These are phyloP conservation scores for Caryopteris hybrid DNA, from an alignment of 305 asterid species.

Conservation along the genomic window DNA sequence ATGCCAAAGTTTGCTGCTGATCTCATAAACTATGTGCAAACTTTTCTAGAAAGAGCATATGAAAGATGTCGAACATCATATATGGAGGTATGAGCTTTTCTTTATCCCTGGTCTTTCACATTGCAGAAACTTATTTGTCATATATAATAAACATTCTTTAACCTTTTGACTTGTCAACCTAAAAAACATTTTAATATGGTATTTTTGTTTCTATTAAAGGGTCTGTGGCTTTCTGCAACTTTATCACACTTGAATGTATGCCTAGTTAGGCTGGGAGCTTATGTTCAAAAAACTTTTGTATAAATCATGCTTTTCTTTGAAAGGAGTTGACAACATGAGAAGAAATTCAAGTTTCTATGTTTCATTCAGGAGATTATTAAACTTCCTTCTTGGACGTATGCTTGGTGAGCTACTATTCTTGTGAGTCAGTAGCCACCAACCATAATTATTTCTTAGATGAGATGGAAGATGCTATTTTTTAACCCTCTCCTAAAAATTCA, in stretches of 20 bases:
- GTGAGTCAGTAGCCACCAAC: conserved; percentile 10
- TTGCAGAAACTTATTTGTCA: conserved; percentile 15
- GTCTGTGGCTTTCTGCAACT: conserved; percentile 9
- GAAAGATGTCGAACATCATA: conserved; percentile 99
- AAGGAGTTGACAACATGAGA: background rate
- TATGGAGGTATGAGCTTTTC: conserved; percentile 68
- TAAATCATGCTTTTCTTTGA: background rate
- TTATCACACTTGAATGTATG: conserved; percentile 6
- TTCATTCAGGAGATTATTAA: conserved; percentile 4
- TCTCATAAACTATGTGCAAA: conserved; percentile 83
- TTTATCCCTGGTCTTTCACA: conserved; percentile 6
- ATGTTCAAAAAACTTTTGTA: background rate
- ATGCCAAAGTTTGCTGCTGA: conserved; percentile 96
- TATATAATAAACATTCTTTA: conserved; percentile 1
- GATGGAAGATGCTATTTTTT: conserved; percentile 3
- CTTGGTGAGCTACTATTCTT: conserved; percentile 9
- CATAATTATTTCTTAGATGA: background rate
- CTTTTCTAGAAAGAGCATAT: conserved; percentile 95
- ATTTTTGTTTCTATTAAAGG: conserved; percentile 11
- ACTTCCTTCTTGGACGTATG: conserved; percentile 11
- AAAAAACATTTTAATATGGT: background rate
- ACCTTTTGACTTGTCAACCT: conserved; percentile 8
- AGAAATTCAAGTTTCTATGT: background rate
- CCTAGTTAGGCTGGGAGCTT: conserved; percentile 8
- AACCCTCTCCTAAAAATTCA: background rate